These are phyloP conservation scores for Nicotiana knightiana DNA, from an alignment of 257 asterid species.

Conservation along the genomic window DNA sequence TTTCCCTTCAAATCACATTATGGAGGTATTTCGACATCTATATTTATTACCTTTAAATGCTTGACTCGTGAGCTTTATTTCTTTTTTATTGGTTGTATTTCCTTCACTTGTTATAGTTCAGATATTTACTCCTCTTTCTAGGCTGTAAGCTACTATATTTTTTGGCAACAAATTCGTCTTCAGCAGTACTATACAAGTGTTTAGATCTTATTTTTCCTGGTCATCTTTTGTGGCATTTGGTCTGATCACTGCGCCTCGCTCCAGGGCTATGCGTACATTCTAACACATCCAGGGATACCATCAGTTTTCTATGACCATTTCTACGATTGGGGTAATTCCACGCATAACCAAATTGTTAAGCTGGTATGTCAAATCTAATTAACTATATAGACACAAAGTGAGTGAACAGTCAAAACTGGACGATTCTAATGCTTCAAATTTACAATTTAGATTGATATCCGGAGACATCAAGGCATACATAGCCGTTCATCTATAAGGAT, in stretches of 20 bases:
- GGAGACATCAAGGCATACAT: conserved; percentile 56
- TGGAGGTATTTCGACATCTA: conserved; percentile 59
- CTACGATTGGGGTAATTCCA: conserved; percentile 63
- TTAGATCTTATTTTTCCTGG: not conserved
- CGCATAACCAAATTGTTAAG: conserved; percentile 70
- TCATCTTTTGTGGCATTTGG: not conserved
- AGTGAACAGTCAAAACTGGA: not conserved
- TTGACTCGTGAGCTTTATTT: not conserved
- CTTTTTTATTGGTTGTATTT: not conserved
- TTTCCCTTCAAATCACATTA: conserved; percentile 72
- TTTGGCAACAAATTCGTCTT: not conserved
- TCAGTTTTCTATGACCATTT: conserved; percentile 88
- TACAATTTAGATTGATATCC: conserved; percentile 50
- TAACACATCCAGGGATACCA: conserved; percentile 91
- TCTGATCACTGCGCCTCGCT: not conserved
- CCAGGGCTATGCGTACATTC: conserved; percentile 83
- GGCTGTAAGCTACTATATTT: not conserved
- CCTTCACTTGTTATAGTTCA: not conserved
- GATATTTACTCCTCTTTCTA: not conserved
- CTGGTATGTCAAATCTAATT: conserved; percentile 46
- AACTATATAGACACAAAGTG: not conserved
- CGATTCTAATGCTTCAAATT: not conserved
- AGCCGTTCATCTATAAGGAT: conserved; percentile 67
- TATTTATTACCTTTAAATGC: not conserved
- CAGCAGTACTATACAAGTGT: not conserved